Conservation (phyloP, 441 rosid species). For the Melastoma candidum region DNA sequence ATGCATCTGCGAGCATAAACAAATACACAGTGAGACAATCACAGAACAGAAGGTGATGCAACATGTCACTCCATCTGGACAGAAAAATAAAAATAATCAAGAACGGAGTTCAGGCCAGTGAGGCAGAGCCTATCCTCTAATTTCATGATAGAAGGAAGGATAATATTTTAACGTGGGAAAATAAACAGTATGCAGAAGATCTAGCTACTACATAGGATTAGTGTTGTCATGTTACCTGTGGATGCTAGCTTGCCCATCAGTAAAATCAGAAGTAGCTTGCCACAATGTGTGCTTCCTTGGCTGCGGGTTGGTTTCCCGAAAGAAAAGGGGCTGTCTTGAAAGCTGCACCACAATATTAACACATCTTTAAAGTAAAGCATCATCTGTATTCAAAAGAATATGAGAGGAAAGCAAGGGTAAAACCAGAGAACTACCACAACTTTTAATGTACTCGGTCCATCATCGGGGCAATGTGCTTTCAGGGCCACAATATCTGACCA, state of each 20-base stretch:
- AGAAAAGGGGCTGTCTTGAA: conserved; percentile 83
- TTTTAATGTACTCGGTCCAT: conserved; percentile 72
- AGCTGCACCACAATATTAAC: conserved; percentile 45
- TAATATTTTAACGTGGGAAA: no score
- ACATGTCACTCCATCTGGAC: no score
- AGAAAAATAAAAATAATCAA: no score
- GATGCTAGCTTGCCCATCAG: conserved; percentile 86
- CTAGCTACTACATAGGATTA: no score
- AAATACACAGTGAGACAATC: no score
- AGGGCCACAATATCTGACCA: conserved; percentile 96
- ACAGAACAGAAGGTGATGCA: no score
- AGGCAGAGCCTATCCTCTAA: no score
- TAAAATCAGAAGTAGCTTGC: conserved; percentile 96
- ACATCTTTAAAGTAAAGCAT: no score
- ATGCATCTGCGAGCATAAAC: no score
- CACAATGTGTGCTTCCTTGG: conserved; percentile 94
- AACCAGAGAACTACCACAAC: conserved; percentile 50
- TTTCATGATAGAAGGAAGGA: no score
- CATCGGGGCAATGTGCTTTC: conserved; percentile 74
- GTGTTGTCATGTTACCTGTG: conserved; percentile 34
- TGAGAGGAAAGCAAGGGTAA: not conserved
- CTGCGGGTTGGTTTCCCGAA: conserved; percentile 91
- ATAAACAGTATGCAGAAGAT: no score
- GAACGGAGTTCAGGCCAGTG: no score
- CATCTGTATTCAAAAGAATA: not conserved